phyloP scores from a whole-genome alignment of 1,139 yeast species.

The Candida sp. region DNA sequence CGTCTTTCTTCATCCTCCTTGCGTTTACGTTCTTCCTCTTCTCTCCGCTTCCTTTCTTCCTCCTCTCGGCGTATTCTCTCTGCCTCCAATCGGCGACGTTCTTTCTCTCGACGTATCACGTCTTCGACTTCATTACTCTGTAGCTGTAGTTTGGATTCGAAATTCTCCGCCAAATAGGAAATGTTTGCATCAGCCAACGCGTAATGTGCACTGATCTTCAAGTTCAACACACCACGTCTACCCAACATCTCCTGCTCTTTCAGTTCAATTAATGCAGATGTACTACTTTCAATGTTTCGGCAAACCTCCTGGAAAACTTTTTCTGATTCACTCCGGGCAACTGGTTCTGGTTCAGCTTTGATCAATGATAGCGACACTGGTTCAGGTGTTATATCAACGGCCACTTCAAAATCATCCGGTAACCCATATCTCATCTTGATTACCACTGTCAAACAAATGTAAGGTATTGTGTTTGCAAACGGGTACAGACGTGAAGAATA shows the following conservation, averaged over 20 bases:
- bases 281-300: slow-evolving; percentile 10
- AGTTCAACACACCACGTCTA: not conserved
- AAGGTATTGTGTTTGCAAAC: no score
- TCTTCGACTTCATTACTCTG: slow-evolving; percentile 22
- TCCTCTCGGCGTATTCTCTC: slow-evolving; percentile 10
- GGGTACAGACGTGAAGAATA: no score
- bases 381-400: slow-evolving; percentile 13
- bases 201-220: slow-evolving; percentile 3
- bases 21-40: slow-evolving; percentile 14
- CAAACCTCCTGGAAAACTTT: slow-evolving; percentile 9
- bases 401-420: slow-evolving; percentile 27
- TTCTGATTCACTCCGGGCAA: not conserved
- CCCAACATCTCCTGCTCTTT: slow-evolving; percentile 1
- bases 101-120: slow-evolving; percentile 21
- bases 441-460: not conserved
- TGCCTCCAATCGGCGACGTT: slow-evolving; percentile 18
- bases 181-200: slow-evolving; percentile 10
- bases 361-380: slow-evolving; percentile 3
- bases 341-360: slow-evolving; percentile 1
- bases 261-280: not conserved
- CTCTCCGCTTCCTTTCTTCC: slow-evolving; percentile 12
- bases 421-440: slow-evolving; percentile 25
- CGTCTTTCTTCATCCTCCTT: slow-evolving; percentile 12
- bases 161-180: slow-evolving; percentile 4
- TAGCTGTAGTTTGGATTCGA: slow-evolving; percentile 11